Evolutionary conservation across 306 rosid genomes (phyloP).

Genomic region (Fragaria ananassa): DNA sequence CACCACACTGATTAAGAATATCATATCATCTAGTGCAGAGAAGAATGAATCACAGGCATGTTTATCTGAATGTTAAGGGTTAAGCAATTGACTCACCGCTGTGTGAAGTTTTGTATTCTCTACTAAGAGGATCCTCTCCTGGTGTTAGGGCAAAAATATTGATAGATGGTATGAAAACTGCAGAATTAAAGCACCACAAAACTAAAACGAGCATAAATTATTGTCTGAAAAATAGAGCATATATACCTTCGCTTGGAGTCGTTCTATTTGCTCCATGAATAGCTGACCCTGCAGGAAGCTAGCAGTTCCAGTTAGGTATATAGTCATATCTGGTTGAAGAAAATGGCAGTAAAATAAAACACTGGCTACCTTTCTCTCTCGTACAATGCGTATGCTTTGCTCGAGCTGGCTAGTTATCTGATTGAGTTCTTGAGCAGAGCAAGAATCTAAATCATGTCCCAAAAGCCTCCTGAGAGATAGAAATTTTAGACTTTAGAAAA

Average conservation of each 20-base stretch:
- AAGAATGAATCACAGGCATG: not conserved
- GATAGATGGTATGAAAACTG: not conserved
- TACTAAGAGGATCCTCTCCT: constrained; percentile 47
- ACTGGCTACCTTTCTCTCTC: constrained; percentile 50
- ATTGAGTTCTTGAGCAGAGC: constrained; percentile 50
- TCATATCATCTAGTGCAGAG: not conserved
- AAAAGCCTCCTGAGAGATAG: constrained; percentile 47
- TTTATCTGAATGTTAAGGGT: not conserved
- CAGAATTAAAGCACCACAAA: not conserved
- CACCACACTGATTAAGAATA: not conserved
- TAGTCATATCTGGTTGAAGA: not conserved
- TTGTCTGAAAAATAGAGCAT: not conserved
- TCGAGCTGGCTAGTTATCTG: constrained; percentile 39
- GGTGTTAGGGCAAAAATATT: constrained; percentile 11
- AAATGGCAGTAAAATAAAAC: not conserved
- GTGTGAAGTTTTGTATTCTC: constrained; percentile 36
- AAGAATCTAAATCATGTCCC: constrained; percentile 44
- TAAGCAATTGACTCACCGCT: constrained; percentile 34
- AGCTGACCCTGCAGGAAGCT: constrained; percentile 37
- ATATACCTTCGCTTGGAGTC: constrained; percentile 48
- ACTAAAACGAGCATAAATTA: not conserved
- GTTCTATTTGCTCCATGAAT: constrained; percentile 30
- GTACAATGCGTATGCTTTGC: constrained; percentile 37
- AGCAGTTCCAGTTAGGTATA: not conserved
- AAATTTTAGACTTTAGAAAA: constrained; percentile 8